These are phyloP conservation scores for Sanghuangporus sanghuang DNA, from an alignment of 1,284 basidiomycete genomes.

Conservation along the genomic window DNA sequence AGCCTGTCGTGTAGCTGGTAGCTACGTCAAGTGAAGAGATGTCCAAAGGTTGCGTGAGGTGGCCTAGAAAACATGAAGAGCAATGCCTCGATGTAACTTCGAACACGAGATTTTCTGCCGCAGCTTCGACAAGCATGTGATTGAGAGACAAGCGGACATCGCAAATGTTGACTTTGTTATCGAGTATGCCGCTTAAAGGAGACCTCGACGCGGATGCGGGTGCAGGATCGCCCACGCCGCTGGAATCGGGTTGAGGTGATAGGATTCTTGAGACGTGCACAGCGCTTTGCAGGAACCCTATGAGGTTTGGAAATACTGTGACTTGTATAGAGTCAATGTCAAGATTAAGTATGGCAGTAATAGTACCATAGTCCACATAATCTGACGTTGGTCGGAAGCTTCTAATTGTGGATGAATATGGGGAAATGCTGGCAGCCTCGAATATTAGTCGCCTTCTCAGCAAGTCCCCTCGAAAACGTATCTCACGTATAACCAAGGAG, in stretches of 20 bases:
- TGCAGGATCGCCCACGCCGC: not conserved
- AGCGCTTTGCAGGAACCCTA: slow-evolving; percentile 55
- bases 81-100: slow-evolving; percentile 39
- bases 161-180: not conserved
- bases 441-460: slow-evolving; percentile 14
- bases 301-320: slow-evolving; percentile 52
- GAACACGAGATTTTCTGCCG: slow-evolving; percentile 42
- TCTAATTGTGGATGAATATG: slow-evolving; percentile 13
- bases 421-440: slow-evolving; percentile 4
- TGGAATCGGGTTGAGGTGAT: not conserved
- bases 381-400: slow-evolving; percentile 1
- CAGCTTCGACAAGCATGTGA: slow-evolving; percentile 36
- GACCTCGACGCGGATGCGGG: not conserved
- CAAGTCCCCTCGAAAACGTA: slow-evolving; percentile 3
- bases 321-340: slow-evolving; percentile 30
- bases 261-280: slow-evolving; percentile 42
- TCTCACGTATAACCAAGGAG: slow-evolving; percentile 2
- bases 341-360: not conserved
- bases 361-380: slow-evolving; percentile 7
- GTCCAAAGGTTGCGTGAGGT: slow-evolving; percentile 28
- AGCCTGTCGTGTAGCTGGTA: slow-evolving; percentile 42
- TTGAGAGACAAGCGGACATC: slow-evolving; percentile 8
- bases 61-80: slow-evolving; percentile 32
- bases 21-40: slow-evolving; percentile 31
- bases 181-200: not conserved